These are phyloP conservation scores for Cytospora piceae DNA, from an alignment of 2,329 filamentous ascomycete species.

Conservation along the genomic window DNA sequence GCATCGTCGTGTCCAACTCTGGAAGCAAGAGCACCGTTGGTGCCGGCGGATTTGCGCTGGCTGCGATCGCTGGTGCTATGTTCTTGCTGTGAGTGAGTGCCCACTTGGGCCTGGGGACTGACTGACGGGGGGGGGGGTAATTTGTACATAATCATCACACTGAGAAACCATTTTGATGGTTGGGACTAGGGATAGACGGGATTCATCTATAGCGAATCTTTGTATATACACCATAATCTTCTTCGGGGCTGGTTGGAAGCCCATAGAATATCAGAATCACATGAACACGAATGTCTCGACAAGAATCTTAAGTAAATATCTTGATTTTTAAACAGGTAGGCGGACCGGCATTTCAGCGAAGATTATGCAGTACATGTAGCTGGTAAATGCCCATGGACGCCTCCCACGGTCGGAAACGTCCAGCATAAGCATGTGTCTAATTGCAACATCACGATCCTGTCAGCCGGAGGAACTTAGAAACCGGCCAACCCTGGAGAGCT, in stretches of 20 bases:
- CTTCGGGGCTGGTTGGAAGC: background rate
- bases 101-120: too few species aligned
- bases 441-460: too few species aligned
- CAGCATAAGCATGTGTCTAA: too few species aligned
- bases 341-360: too few species aligned
- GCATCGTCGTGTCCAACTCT: constrained; percentile 28
- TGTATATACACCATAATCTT: background rate
- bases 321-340: too few species aligned
- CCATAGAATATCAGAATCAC: background rate
- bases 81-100: constrained; percentile 19
- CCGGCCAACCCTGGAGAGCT: too few species aligned
- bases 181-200: background rate
- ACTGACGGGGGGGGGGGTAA: background rate
- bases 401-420: too few species aligned
- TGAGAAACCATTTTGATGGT: background rate
- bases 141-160: background rate
- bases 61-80: constrained; percentile 20
- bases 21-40: constrained; percentile 13
- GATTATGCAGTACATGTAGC: too few species aligned
- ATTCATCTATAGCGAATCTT: background rate
- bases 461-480: too few species aligned
- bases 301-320: background rate
- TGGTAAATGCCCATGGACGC: too few species aligned
- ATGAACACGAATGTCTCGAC: background rate
- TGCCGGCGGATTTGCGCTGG: constrained; percentile 26